These are phyloP conservation scores for Apiosordaria backusii DNA, from an alignment of 495 filamentous ascomycete species.

Conservation along the genomic window DNA sequence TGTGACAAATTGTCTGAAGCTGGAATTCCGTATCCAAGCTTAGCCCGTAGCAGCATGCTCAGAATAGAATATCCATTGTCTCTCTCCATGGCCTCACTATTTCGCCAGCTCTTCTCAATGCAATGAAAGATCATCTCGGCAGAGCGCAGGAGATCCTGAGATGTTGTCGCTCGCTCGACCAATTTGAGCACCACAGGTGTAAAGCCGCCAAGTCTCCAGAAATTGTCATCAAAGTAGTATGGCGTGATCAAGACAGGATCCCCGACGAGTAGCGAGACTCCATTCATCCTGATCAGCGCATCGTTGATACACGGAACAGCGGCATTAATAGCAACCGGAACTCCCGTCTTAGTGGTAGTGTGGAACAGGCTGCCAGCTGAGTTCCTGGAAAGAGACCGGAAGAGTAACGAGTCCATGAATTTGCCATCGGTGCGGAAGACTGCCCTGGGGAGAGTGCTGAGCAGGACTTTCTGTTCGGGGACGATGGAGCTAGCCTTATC, in stretches of 20 bases:
- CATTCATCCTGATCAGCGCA: slow-evolving; percentile 71
- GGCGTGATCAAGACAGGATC: slow-evolving; percentile 78
- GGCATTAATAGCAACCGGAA: slow-evolving; percentile 80
- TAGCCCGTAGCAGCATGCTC: slow-evolving; percentile 69
- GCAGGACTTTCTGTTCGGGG: slow-evolving; percentile 75
- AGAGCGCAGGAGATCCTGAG: slow-evolving; percentile 65
- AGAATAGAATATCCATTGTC: slow-evolving; percentile 93
- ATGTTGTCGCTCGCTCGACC: slow-evolving; percentile 68
- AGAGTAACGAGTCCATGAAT: slow-evolving; percentile 68
- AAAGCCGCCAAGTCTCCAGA: slow-evolving; percentile 87
- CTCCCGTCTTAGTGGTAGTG: slow-evolving; percentile 67
- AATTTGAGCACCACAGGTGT: slow-evolving; percentile 79
- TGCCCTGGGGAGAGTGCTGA: slow-evolving; percentile 76
- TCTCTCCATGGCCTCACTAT: slow-evolving; percentile 96
- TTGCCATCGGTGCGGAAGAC: slow-evolving; percentile 74
- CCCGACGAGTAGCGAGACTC: slow-evolving; percentile 76
- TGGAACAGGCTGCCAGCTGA: slow-evolving; percentile 70
- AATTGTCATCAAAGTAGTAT: slow-evolving; percentile 82
- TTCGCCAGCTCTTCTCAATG: slow-evolving; percentile 87
- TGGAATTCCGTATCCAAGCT: slow-evolving; percentile 56
- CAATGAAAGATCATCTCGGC: slow-evolving; percentile 80
- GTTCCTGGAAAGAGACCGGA: slow-evolving; percentile 70
- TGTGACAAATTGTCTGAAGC: slow-evolving; percentile 39
- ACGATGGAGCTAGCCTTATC: slow-evolving; percentile 75
- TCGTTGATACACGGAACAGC: slow-evolving; percentile 87